These are phyloP conservation scores for Lactarius quietus DNA, from an alignment of 768 basidiomycete genomes.

Conservation along the genomic window DNA sequence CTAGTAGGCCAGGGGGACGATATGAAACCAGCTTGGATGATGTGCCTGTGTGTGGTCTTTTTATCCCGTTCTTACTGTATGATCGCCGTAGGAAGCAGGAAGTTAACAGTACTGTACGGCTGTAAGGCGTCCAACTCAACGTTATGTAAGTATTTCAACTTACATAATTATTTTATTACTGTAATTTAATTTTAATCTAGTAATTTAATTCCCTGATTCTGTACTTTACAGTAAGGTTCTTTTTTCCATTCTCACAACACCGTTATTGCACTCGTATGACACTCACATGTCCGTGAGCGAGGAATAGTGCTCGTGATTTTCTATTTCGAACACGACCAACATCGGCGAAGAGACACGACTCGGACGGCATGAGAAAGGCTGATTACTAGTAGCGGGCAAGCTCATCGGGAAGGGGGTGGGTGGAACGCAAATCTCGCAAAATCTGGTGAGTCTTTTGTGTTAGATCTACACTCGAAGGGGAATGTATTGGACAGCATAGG, in stretches of 20 bases:
- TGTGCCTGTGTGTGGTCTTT: background rate
- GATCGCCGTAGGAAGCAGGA: no score
- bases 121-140: no score
- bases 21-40: background rate
- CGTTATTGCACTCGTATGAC: background rate
- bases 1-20: background rate
- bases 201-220: no score
- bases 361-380: no score
- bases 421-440: background rate
- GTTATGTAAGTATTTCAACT: no score
- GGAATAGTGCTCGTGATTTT: background rate
- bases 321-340: background rate
- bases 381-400: background rate
- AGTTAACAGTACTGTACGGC: no score
- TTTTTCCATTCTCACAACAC: background rate
- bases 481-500: background rate
- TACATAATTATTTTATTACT: no score
- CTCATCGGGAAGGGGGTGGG: background rate
- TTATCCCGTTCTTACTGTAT: background rate
- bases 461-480: background rate
- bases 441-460: background rate
- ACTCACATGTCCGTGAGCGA: background rate
- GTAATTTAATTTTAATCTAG: no score
- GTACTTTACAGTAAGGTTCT: no score
- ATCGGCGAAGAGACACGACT: background rate